phyloP scores from a whole-genome alignment of 768 basidiomycete species.

The Hypsizygus marmoreus region DNA sequence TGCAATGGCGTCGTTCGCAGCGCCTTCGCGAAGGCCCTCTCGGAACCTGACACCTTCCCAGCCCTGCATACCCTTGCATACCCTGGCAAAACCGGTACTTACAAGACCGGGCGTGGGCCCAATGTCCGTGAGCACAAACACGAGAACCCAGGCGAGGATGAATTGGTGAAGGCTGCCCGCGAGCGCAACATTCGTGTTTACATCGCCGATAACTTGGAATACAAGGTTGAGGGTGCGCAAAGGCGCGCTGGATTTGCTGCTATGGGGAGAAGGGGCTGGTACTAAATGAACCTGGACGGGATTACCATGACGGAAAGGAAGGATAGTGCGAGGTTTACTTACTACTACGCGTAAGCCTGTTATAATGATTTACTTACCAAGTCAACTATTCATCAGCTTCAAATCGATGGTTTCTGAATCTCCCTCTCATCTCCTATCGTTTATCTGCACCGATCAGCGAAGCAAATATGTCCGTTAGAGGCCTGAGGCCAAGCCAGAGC shows the following conservation, averaged over 20 bases:
- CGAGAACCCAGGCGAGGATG: neutral
- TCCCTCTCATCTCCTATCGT: too few relatives aligned
- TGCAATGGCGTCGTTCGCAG: neutral
- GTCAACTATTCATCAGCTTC: too few relatives aligned
- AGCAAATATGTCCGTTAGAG: too few relatives aligned
- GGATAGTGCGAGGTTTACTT: too few relatives aligned
- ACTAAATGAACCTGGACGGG: too few relatives aligned
- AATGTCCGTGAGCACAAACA: neutral
- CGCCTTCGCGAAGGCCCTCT: constrained; percentile 1
- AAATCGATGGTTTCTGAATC: too few relatives aligned
- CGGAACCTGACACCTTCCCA: neutral
- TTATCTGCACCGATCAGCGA: too few relatives aligned
- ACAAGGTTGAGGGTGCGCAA: constrained; percentile 1
- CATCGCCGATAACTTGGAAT: neutral
- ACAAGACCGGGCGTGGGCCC: neutral
- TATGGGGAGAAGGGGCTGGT: neutral
- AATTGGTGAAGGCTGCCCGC: neutral
- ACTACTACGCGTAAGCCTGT: too few relatives aligned
- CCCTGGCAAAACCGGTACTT: neutral
- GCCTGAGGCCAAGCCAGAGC: too few relatives aligned
- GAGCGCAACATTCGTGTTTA: neutral
- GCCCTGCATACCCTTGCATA: neutral
- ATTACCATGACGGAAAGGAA: too few relatives aligned
- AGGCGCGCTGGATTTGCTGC: neutral
- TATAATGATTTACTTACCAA: too few relatives aligned